Percentiles rank a stretch among this genome's conserved stretches.
Conservation (phyloP, 495 filamentous ascomycete genomes). For the Lasiosphaeris hirsuta region DNA sequence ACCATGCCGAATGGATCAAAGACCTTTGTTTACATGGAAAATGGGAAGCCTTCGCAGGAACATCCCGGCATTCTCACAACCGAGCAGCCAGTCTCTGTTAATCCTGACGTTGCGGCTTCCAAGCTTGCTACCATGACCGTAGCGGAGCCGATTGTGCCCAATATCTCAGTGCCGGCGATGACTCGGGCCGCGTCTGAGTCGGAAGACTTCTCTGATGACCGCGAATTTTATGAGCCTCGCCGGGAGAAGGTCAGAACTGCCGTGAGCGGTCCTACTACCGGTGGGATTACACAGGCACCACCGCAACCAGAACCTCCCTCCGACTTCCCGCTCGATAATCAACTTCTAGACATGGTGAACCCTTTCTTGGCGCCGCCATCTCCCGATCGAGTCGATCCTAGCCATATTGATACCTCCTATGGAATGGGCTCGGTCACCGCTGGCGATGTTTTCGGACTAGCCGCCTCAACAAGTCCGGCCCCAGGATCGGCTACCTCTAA, state of each 20-base stretch:
- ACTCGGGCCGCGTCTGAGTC: slow-evolving; percentile 14
- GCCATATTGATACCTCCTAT: slow-evolving; percentile 31
- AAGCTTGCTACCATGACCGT: too few species aligned
- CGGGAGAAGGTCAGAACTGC: background rate
- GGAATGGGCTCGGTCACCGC: slow-evolving; percentile 41
- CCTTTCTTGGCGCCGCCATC: slow-evolving; percentile 36
- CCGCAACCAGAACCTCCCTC: slow-evolving; percentile 4
- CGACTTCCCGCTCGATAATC: slow-evolving; percentile 29
- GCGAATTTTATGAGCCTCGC: slow-evolving; percentile 21
- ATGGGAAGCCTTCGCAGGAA: slow-evolving; percentile 15
- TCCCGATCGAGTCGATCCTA: background rate
- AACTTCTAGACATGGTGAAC: slow-evolving; percentile 42
- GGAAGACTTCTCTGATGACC: slow-evolving; percentile 27
- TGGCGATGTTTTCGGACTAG: slow-evolving; percentile 32
- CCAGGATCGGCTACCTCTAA: slow-evolving; percentile 39
- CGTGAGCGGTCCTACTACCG: background rate
- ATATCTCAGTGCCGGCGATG: background rate
- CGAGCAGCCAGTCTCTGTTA: background rate
- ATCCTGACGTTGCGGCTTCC: background rate
- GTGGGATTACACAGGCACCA: background rate
- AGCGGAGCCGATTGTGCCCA: background rate
- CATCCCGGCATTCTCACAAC: background rate
- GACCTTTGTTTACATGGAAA: slow-evolving; percentile 23
- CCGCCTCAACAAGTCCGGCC: slow-evolving; percentile 23
- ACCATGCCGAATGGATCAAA: slow-evolving; percentile 7